These are phyloP conservation scores for Clavariopsis aquatica DNA, from an alignment of 495 filamentous ascomycete genomes.

Conservation along the genomic window DNA sequence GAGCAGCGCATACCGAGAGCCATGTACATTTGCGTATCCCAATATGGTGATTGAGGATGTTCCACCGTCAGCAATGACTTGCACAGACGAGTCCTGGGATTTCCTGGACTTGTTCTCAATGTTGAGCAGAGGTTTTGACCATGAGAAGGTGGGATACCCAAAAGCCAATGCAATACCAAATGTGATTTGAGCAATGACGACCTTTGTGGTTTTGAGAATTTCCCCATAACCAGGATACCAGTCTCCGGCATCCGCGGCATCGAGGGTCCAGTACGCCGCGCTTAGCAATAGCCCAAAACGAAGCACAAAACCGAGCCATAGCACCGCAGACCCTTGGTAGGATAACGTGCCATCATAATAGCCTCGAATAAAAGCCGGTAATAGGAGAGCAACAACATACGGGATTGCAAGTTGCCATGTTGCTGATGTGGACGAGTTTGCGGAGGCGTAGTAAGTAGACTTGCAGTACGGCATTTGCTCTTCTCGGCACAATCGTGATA, in stretches of 20 bases:
- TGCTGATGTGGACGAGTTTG: conserved; percentile 87
- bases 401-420: conserved; percentile 86
- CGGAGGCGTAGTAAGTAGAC: conserved; percentile 93
- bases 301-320: conserved; percentile 82
- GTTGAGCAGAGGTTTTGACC: conserved; percentile 40
- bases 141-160: conserved; percentile 47
- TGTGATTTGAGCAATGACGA: conserved; percentile 73
- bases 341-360: conserved; percentile 77
- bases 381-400: conserved; percentile 66
- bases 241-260: conserved; percentile 84
- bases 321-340: conserved; percentile 77
- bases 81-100: conserved; percentile 26
- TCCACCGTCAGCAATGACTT: conserved; percentile 46
- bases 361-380: conserved; percentile 75
- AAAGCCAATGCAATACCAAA: conserved; percentile 66
- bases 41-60: conserved; percentile 68
- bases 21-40: conserved; percentile 89
- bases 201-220: conserved; percentile 70
- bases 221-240: conserved; percentile 69
- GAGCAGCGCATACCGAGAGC: conserved; percentile 85
- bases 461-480: conserved; percentile 97
- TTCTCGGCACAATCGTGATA: conserved; percentile 92
- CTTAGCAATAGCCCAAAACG: conserved; percentile 72
- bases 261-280: conserved; percentile 84
- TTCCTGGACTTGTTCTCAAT: conserved; percentile 39